Base-by-base conservation (phyloP, 371 early-diverging fungal species). In the Actinomucor elegans region DNA sequence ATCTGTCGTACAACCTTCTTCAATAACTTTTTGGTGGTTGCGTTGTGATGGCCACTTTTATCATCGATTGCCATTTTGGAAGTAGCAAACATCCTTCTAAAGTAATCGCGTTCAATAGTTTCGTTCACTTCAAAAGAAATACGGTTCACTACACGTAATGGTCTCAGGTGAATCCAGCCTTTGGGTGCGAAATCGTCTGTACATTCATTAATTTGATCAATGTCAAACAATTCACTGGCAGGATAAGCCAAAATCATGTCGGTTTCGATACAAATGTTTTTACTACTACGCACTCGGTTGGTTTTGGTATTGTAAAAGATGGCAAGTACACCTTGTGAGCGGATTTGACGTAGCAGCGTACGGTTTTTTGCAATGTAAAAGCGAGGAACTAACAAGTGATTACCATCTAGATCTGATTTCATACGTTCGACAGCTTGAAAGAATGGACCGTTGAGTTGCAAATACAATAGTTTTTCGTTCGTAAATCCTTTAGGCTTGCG, bases 291-390 rank as follows among this genome's bases (percentile, higher is more conserved):
- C 1, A 50, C 41, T 3, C 67, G 66, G 14, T 50, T 69, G 9
- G 67, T 45, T 5, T 59, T 52, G 8, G 64, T 62, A 48, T 69
- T 70, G 47, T 68, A 65, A 35, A 78, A 69, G 11, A 78, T 67
- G 1, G 73, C 73, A 12, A 78, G 50, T 0, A 73, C 66, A 2
- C 69, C 69, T 40, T 73, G 62, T 0, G 68, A 53, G 10, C 66
- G 56, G 37, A 67, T 67, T 36, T 73, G 66, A 11, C 70, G 66
- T 0, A 75, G 52, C 11, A 75, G 33, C 1, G 73, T 69, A 8
- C 71, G 71, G 43, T 78, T 75, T 51, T 73, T 75, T 15, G 75
- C 66, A 59, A 78, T 67, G 33, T 70, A 75, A 23, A 78, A 71
- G 1, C 79, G 73, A 17, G 79, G 75, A 9, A 69, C 58, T 0